Percentiles rank a stretch among this genome's conserved stretches.
phyloP scores from a whole-genome alignment of 306 rosid genomes.

The Psophocarpus tetragonolobus region DNA sequence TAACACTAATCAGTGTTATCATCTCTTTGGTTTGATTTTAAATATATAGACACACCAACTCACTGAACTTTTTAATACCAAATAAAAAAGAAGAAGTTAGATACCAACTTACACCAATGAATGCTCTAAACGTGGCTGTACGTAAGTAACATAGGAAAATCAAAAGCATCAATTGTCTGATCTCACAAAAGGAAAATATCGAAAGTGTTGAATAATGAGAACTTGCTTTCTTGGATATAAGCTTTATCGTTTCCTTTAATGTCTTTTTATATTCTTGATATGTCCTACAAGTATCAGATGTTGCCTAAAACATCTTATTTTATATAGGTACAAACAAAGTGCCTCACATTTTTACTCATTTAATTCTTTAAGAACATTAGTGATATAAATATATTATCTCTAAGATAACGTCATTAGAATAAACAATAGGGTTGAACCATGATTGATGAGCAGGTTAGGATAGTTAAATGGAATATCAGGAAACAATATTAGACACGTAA shows the following conservation, averaged over 20 bases:
- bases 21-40: no score
- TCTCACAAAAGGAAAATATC: not conserved
- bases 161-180: not conserved
- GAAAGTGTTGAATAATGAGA: not conserved
- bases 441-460: slow-evolving; percentile 16
- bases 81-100: no score
- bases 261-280: not conserved
- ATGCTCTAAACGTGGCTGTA: not conserved
- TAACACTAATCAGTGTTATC: no score
- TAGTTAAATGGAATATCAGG: not conserved
- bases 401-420: not conserved
- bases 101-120: slow-evolving; percentile 3
- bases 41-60: no score
- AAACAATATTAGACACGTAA: not conserved
- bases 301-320: not conserved
- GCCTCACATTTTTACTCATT: not conserved
- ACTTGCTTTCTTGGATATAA: not conserved
- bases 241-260: not conserved
- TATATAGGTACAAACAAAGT: not conserved
- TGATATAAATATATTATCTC: not conserved
- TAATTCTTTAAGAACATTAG: not conserved
- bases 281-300: not conserved
- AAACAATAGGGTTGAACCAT: not conserved
- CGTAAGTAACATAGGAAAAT: not conserved
- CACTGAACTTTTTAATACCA: no score